A percentile compares a stretch with the other conserved stretches of the same genome.
Conservation (phyloP, 306 rosid genomes). For the Medicago lupulina region DNA sequence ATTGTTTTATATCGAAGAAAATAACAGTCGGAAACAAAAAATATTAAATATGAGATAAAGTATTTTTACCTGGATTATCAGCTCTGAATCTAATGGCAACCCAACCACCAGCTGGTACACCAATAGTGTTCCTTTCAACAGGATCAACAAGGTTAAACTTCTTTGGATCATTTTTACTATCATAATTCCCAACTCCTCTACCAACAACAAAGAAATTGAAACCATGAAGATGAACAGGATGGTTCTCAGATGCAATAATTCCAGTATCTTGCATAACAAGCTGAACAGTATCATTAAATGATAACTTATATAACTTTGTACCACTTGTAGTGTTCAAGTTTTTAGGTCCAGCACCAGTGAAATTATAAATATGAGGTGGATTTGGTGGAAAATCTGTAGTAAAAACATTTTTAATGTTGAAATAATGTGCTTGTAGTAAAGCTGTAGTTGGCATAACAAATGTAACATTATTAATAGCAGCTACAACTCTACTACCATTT, state of each 20-base stretch:
- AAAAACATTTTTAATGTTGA: constrained; percentile 68
- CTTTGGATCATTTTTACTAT: constrained; percentile 57
- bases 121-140: constrained; percentile 82
- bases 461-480: constrained; percentile 71
- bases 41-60: no score
- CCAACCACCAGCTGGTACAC: constrained; percentile 96
- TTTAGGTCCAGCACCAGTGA: constrained; percentile 54
- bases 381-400: constrained; percentile 79
- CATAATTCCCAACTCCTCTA: constrained; percentile 72
- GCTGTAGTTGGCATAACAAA: constrained; percentile 87
- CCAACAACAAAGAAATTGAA: constrained; percentile 83
- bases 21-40: no score
- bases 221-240: constrained; percentile 88
- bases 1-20: no score
- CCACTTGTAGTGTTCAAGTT: constrained; percentile 62
- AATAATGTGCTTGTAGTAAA: constrained; percentile 77
- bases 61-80: constrained; percentile 84
- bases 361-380: constrained; percentile 70
- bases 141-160: constrained; percentile 78
- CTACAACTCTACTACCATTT: constrained; percentile 84
- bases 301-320: constrained; percentile 66
- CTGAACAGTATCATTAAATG: constrained; percentile 70
- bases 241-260: constrained; percentile 71
- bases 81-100: constrained; percentile 80
- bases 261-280: constrained; percentile 88